Conservation (phyloP, 192 early-diverging fungal genomes). For the Coemansia sp. region DNA sequence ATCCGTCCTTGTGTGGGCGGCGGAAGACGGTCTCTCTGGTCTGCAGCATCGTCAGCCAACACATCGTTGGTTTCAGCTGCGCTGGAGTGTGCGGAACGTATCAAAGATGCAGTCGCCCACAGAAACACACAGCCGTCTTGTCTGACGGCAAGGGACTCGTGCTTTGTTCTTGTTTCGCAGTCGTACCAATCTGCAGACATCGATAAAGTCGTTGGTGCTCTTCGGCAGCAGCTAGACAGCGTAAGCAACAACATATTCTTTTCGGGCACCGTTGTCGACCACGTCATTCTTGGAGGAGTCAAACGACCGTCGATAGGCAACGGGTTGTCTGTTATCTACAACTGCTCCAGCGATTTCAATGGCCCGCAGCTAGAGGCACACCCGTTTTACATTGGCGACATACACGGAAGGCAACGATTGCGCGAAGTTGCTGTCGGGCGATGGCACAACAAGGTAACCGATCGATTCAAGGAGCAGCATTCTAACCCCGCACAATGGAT, state of each 20-base stretch:
- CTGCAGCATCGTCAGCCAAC: constrained; percentile 27
- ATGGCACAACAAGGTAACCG: constrained; percentile 39
- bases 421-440: constrained; percentile 45
- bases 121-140: neutral
- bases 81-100: constrained; percentile 2
- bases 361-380: constrained; percentile 4
- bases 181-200: constrained; percentile 19
- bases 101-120: neutral
- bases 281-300: constrained; percentile 1
- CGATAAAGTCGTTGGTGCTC: neutral
- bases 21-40: constrained; percentile 24
- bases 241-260: neutral
- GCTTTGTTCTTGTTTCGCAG: constrained; percentile 43
- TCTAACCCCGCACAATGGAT: constrained; percentile 7
- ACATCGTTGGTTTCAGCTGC: constrained; percentile 14
- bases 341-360: neutral
- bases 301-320: neutral
- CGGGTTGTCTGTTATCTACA: constrained; percentile 33
- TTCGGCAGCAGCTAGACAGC: constrained; percentile 6
- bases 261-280: constrained; percentile 31
- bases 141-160: constrained; percentile 6
- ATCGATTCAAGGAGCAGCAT: constrained; percentile 12
- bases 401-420: constrained; percentile 44
- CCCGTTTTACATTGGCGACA: constrained; percentile 46
- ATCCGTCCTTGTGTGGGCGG: too few relatives aligned